Conservation (phyloP, 768 basidiomycete genomes). For the Pleurotus djamor region DNA sequence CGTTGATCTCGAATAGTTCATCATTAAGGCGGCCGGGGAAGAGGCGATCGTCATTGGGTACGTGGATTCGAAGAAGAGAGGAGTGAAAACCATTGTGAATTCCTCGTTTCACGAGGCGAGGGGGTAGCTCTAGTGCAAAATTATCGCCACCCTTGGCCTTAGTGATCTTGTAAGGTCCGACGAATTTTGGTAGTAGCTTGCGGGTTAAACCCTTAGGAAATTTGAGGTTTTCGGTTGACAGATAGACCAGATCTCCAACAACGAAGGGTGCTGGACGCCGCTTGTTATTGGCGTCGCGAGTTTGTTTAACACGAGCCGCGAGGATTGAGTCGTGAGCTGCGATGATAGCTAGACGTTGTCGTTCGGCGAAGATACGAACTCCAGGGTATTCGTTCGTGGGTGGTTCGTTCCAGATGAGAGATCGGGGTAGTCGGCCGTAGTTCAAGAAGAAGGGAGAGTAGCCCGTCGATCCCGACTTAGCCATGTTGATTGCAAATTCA, state of each 20-base stretch:
- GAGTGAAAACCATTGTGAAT: slow-evolving; percentile 30
- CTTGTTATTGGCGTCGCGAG: neutral
- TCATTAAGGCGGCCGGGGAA: slow-evolving; percentile 21
- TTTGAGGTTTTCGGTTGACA: slow-evolving; percentile 24
- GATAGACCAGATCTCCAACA: slow-evolving; percentile 4
- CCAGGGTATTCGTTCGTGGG: slow-evolving; percentile 14
- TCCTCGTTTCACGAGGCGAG: slow-evolving; percentile 11
- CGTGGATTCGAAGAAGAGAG: slow-evolving; percentile 18
- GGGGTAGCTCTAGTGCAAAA: slow-evolving; percentile 9
- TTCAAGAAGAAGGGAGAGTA: too few relatives aligned
- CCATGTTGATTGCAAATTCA: too few relatives aligned
- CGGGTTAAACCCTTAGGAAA: slow-evolving; percentile 19
- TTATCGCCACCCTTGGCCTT: slow-evolving; percentile 4
- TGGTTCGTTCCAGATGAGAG: slow-evolving; percentile 16
- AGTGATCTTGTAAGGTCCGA: slow-evolving; percentile 20
- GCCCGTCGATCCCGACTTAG: too few relatives aligned
- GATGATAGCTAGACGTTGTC: slow-evolving; percentile 14
- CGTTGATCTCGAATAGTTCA: slow-evolving; percentile 11
- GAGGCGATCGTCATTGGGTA: too few relatives aligned
- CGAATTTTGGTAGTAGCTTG: slow-evolving; percentile 28
- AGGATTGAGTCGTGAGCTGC: slow-evolving; percentile 27
- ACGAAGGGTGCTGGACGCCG: slow-evolving; percentile 5
- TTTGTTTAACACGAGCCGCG: slow-evolving; percentile 9
- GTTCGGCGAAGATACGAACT: slow-evolving; percentile 17
- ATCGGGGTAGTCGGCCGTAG: slow-evolving; percentile 18